Evolutionary conservation across 2,329 filamentous ascomycete genomes (phyloP).

Genomic region (Diaporthe humulicola): DNA sequence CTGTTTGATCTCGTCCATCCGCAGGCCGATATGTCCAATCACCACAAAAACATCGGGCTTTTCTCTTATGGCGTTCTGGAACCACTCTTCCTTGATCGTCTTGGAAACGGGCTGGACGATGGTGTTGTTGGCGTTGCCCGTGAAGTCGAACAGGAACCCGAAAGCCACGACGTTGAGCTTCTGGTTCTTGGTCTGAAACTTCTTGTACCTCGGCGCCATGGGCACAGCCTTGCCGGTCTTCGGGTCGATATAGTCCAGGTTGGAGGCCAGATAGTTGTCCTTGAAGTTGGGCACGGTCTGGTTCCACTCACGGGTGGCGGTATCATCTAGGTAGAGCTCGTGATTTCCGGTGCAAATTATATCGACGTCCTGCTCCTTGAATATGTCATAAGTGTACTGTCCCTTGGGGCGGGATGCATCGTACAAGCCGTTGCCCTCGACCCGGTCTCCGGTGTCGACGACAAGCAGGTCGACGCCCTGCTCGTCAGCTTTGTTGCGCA

Average conservation of each 20-base stretch:
- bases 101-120: conserved; percentile 84
- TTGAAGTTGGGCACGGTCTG: conserved; percentile 87
- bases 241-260: conserved; percentile 87
- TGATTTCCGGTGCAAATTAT: conserved; percentile 92
- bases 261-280: conserved; percentile 87
- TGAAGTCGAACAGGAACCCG: conserved; percentile 96
- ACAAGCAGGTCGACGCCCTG: conserved; percentile 88
- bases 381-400: conserved; percentile 88
- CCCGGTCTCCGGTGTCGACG: conserved; percentile 93
- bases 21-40: conserved; percentile 85
- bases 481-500: conserved; percentile 83
- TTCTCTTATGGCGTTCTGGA: conserved; percentile 85
- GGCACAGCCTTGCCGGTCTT: conserved; percentile 78
- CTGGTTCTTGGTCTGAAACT: conserved; percentile 92
- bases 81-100: conserved; percentile 88
- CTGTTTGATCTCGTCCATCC: conserved; percentile 82
- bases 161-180: conserved; percentile 88
- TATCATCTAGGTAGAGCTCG: conserved; percentile 88
- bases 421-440: conserved; percentile 95
- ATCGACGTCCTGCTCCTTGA: conserved; percentile 86
- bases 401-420: conserved; percentile 91
- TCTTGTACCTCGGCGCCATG: conserved; percentile 85
- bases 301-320: conserved; percentile 82
- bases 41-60: conserved; percentile 91
- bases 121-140: conserved; percentile 90